These are phyloP conservation scores for Jackrogersella minutella DNA, from an alignment of 495 filamentous ascomycete species.

Conservation along the genomic window DNA sequence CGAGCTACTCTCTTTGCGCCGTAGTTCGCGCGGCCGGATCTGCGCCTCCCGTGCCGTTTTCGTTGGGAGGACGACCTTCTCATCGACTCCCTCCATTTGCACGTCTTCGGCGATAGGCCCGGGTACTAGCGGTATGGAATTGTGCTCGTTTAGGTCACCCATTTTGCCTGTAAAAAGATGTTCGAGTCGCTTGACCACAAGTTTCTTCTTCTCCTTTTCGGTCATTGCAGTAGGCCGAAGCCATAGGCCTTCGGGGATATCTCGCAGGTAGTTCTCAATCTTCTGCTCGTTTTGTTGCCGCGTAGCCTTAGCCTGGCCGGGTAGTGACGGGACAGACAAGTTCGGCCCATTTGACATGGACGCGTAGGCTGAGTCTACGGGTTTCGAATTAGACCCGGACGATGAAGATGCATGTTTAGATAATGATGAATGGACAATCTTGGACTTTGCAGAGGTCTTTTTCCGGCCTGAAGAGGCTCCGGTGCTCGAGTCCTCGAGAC, in stretches of 20 bases:
- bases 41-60: constrained; percentile 51
- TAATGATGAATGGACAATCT: constrained; percentile 44
- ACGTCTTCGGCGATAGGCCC: constrained; percentile 63
- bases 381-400: constrained; percentile 61
- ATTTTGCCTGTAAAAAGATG: constrained; percentile 80
- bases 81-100: constrained; percentile 54
- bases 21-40: constrained; percentile 44
- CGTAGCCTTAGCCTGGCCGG: constrained; percentile 38
- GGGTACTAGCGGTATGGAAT: constrained; percentile 50
- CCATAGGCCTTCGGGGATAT: constrained; percentile 67
- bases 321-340: constrained; percentile 44
- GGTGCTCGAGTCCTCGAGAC: constrained; percentile 54
- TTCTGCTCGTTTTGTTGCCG: constrained; percentile 56
- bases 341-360: constrained; percentile 69
- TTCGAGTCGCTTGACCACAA: constrained; percentile 74
- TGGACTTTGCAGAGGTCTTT: constrained; percentile 45
- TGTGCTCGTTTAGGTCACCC: constrained; percentile 43
- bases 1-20: constrained; percentile 45
- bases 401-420: constrained; percentile 59
- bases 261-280: constrained; percentile 65
- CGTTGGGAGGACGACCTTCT: constrained; percentile 22
- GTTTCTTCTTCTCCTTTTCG: constrained; percentile 73
- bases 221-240: constrained; percentile 63
- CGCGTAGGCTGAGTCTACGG: constrained; percentile 76
- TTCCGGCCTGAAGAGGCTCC: constrained; percentile 47